Base-by-base conservation (phyloP, 495 filamentous ascomycete species). In the Xylaria palmicola region DNA sequence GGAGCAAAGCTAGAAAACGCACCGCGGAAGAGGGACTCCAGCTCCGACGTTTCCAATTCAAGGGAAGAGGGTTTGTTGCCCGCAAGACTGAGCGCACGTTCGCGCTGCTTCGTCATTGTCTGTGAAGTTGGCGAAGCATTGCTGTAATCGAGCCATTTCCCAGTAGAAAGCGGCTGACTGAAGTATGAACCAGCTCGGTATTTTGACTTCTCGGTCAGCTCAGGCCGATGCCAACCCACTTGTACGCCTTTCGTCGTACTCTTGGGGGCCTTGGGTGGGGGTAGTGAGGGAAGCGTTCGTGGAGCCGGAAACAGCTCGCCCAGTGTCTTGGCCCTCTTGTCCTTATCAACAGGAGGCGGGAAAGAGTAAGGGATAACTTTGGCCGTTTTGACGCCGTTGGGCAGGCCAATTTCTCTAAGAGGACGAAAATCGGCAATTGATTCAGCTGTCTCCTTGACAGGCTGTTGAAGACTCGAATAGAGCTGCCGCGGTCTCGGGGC, bases 1-100 rank as follows among this genome's bases (percentile, higher is more conserved):
- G 93, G 93, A 10, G 91, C 91, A 75, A 96, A 96, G 60, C 88
- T 90, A 0, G 91, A 95, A 70, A 92, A 96, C 6, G 88, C 90
- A 50, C 90, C 86, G 41, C 90, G 83, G 63, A 95, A 90, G 26
- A 92, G 75, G 4, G 90, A 83, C 29, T 91, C 88, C 67, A 89
- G 79, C 71, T 88, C 87, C 20, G 83, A 81, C 63, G 85, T 79
- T 53, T 84, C 78, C 1, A 84, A 75, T 51, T 85, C 82, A 3
- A 68, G 73, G 1, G 77, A 71, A 0, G 83, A 79, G 15, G 80
- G 79, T 56, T 85, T 85, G 43, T 77, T 70, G 40, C 88, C 87
- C 9, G 85, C 86, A 60, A 86, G 74, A 65, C 89, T 92, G 54
- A 90, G 77, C 5, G 87, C 86, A 29, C 89, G 82, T 64, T 91